Evolutionary conservation across 2,329 filamentous ascomycete species (phyloP).

Genomic region (Sordariomycetes sp.): DNA sequence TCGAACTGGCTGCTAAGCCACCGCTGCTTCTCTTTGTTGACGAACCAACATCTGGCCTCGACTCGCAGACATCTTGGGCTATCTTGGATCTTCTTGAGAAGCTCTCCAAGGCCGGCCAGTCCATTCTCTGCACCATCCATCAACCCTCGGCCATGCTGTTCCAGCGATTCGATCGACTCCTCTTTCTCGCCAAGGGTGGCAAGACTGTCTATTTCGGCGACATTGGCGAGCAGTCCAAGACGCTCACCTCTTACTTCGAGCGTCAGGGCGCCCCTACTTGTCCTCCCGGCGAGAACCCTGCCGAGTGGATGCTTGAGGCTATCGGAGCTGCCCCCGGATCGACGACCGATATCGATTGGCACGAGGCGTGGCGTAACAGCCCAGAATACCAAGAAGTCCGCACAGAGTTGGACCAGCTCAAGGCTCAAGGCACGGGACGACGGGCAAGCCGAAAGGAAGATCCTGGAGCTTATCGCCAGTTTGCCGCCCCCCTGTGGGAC

Average conservation of each 20-base stretch:
- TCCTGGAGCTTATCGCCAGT: slow-evolving; percentile 43
- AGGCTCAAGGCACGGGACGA: slow-evolving; percentile 14
- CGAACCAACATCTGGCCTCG: slow-evolving; percentile 48
- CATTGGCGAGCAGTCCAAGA: slow-evolving; percentile 44
- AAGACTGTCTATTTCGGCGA: slow-evolving; percentile 59
- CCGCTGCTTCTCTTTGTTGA: slow-evolving; percentile 49
- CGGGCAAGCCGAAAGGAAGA: neutral
- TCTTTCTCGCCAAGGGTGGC: slow-evolving; percentile 52
- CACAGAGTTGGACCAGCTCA: slow-evolving; percentile 40
- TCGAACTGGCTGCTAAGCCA: slow-evolving; percentile 43
- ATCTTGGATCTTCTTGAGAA: slow-evolving; percentile 50
- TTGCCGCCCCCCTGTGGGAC: slow-evolving; percentile 50
- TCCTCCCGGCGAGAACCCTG: slow-evolving; percentile 50
- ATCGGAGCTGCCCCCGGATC: slow-evolving; percentile 50
- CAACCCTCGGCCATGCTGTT: slow-evolving; percentile 39
- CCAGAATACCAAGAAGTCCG: slow-evolving; percentile 41
- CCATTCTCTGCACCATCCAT: slow-evolving; percentile 42
- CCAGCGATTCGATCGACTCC: slow-evolving; percentile 43
- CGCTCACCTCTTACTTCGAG: slow-evolving; percentile 51
- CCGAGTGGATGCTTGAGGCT: slow-evolving; percentile 57
- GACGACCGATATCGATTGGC: slow-evolving; percentile 48
- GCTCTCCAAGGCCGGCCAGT: slow-evolving; percentile 39
- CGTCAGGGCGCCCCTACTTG: slow-evolving; percentile 48
- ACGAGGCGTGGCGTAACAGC: slow-evolving; percentile 43
- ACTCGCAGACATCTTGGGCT: slow-evolving; percentile 50